Evolutionary conservation across 2,329 filamentous ascomycete species (phyloP), one percentile per base, ranked within the genome.

Genomic region (Calcarisporium arbuscula): DNA sequence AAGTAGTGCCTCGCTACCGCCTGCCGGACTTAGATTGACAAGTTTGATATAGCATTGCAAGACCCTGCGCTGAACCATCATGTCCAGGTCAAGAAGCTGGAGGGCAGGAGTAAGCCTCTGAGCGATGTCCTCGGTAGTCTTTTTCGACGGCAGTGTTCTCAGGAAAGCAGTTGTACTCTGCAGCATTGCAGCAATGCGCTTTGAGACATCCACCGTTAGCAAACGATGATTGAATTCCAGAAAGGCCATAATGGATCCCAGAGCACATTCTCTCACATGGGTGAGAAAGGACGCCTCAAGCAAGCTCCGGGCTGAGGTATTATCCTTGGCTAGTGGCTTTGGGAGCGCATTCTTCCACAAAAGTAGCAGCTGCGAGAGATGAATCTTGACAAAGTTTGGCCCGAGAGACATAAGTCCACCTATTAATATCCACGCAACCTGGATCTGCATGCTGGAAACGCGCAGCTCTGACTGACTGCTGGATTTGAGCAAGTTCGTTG

Each of bases 311-410:
- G 90, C 80, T 1, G 82, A 77, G 32, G 87, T 86, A 46, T 92
- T 94, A 47, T 96, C 90, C 56, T 88, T 94, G 21, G 87, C 82
- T n/a, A 96, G 62, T 6, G 94, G 90, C 52, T 94, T 95, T 1
- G 94, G 90, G 9, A 98, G 70, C 1, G 92, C 90, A 58, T 96
- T 98, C 60, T 95, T 95, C 92, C 92, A 98, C 6, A 98, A 67
- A 8, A 98, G 67, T 36, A 98, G 77, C 16, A 98, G 70, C 53
- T 98, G 92, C 3, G 89, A 90, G 7, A 98, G 72, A 60, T 98
- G 92, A 17, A 96, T 96, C 62, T 98, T 98, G 59, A 96, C 90
- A 57, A 98, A 98, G 57, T 95, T 96, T 5, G 92, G 90, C 0
- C 92, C 92, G 1, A 98, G 72, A 1, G 89, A 88, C 90, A 96